These are phyloP conservation scores for Haplographium delicatum DNA, from an alignment of 495 filamentous ascomycete genomes.

Conservation along the genomic window DNA sequence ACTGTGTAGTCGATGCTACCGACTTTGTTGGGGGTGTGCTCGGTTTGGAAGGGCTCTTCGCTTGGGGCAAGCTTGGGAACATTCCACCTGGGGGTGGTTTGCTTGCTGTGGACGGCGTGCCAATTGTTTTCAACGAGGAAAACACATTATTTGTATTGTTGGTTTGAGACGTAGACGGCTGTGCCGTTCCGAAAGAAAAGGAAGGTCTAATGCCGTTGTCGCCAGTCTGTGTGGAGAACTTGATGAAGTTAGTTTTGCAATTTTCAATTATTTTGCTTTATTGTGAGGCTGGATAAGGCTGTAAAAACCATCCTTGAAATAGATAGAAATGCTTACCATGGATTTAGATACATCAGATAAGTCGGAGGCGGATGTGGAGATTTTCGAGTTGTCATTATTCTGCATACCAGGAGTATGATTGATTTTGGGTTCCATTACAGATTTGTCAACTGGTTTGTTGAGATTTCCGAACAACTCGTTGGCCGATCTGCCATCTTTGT, in stretches of 20 bases:
- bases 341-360: background rate
- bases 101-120: slow-evolving; percentile 3
- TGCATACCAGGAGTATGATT: slow-evolving; percentile 1
- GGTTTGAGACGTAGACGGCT: background rate
- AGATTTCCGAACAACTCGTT: slow-evolving; percentile 12
- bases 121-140: slow-evolving; percentile 7
- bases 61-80: slow-evolving; percentile 8
- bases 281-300: too few relatives aligned
- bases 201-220: slow-evolving; percentile 1
- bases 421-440: slow-evolving; percentile 3
- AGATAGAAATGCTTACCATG: background rate
- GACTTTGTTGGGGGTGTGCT: background rate
- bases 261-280: background rate
- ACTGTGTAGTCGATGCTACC: background rate
- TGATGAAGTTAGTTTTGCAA: background rate
- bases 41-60: background rate
- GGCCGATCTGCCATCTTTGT: background rate
- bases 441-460: slow-evolving; percentile 15
- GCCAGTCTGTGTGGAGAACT: background rate
- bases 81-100: slow-evolving; percentile 15
- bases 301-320: background rate
- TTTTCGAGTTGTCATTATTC: background rate
- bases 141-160: background rate
- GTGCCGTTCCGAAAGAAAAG: slow-evolving; percentile 1
- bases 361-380: background rate